A percentile compares a stretch with the other conserved stretches of the same genome.
These are phyloP conservation scores for Alternaria atra DNA, from an alignment of 2,329 filamentous ascomycete species.

Conservation along the genomic window DNA sequence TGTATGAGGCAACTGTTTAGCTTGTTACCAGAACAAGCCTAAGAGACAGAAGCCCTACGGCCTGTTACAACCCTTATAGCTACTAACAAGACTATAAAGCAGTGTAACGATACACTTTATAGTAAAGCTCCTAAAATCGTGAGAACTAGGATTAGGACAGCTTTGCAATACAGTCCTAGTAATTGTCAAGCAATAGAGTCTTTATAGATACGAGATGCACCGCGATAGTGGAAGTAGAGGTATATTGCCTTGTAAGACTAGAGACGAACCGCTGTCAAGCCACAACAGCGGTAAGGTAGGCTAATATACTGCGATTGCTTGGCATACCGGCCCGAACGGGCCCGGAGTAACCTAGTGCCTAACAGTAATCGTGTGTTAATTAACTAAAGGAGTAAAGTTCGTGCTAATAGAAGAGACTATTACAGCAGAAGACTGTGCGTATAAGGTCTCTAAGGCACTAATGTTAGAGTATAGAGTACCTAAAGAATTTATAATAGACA, in stretches of 20 bases:
- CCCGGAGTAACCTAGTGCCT: too few species aligned
- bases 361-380: background rate
- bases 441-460: background rate
- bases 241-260: too few species aligned
- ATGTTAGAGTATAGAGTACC: background rate
- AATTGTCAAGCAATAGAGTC: too few species aligned
- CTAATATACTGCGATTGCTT: too few species aligned
- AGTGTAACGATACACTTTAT: background rate
- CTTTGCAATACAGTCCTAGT: background rate
- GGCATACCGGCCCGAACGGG: too few species aligned
- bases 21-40: background rate
- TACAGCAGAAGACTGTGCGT: background rate
- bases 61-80: background rate
- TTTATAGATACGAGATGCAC: too few species aligned
- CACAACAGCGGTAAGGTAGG: too few species aligned
- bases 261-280: too few species aligned
- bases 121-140: background rate
- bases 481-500: background rate
- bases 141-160: background rate
- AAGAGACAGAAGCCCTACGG: background rate
- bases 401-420: background rate
- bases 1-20: too few species aligned
- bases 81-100: background rate
- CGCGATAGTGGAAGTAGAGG: too few species aligned
- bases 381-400: conserved; percentile 3